Base-by-base conservation (phyloP, 2,329 filamentous ascomycete species). In the Podosphaera xanthii region DNA sequence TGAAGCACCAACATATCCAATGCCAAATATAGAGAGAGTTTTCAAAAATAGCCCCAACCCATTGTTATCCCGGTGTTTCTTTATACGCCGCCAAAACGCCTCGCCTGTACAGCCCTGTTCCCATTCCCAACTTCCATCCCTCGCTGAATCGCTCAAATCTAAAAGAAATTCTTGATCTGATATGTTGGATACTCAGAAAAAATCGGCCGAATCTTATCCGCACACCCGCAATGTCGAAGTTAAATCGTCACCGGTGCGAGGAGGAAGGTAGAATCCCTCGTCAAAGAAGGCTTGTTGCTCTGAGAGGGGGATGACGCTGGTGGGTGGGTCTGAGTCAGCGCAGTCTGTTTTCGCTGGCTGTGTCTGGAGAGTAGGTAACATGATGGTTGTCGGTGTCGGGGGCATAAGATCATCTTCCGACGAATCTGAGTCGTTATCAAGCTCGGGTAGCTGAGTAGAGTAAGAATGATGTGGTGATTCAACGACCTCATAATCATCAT, bases 321-420 rank as follows among this genome's bases (percentile, higher is more conserved):
- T 64, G 58, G 67, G 22, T 40, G 38, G 10, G 1, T 33, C 31
- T 42, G 40, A 59, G 63, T 70, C 64, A 56, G 65, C 59, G 62
- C 69, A 68, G 65, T 66, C 70, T 46, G 68, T 68, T 60, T 73
- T 72, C 3, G 72, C 71, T 36, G 70, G 73, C 73, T 83, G 79
- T 65, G 79, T 75, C 53, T 77, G 73, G 67, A 87, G 85, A 48
- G 76, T 72, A 61, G 79, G 74, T 58, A 87, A 72, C 42, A 76
- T 35, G 56, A 63, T 59, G n/a, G 65, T 64, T n/a, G 68, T 67
- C 40, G 68, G 68, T 38, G 68, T 68, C 30, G 83, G 83, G 6
- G 86, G 86, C 80, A 87, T 74, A 55, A 76, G 73, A 64, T 86
- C 82, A 71, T 89, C 85, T 65, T 88, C 84, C 60, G 81, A 83